Evolutionary conservation across 2,329 filamentous ascomycete species (phyloP).

Genomic region (Massarina eburnea): DNA sequence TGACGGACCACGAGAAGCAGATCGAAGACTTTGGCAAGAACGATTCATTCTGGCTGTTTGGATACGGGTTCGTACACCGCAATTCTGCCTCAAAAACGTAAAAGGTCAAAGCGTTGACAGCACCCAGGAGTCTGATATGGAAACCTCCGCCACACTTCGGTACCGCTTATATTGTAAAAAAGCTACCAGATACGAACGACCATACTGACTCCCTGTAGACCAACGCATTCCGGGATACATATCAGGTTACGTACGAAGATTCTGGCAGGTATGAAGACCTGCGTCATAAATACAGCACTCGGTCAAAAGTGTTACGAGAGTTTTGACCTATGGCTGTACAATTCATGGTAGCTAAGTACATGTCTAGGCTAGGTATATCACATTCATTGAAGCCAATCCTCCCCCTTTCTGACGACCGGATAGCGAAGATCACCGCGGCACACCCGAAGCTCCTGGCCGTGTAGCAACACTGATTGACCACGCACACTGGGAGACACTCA

Average conservation of each 20-base stretch:
- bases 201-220: constrained; percentile 56
- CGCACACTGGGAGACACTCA: constrained; percentile 76
- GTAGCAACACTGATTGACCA: constrained; percentile 91
- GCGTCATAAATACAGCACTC: neutral
- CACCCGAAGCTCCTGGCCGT: constrained; percentile 80
- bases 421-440: constrained; percentile 93
- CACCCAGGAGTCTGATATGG: constrained; percentile 85
- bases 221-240: constrained; percentile 85
- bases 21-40: constrained; percentile 40
- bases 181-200: too few relatives aligned
- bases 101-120: neutral
- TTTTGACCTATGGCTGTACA: too few relatives aligned
- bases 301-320: neutral
- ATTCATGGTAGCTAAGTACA: constrained; percentile 17
- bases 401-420: constrained; percentile 2
- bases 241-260: constrained; percentile 87
- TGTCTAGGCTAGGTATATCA: constrained; percentile 37
- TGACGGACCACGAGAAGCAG: constrained; percentile 31
- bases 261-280: constrained; percentile 81
- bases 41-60: constrained; percentile 91
- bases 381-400: neutral
- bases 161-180: neutral
- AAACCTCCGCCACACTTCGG: constrained; percentile 93
- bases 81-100: neutral
- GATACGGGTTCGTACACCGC: constrained; percentile 76